Evolutionary conservation across 1,284 basidiomycete genomes (phyloP), one percentile per base, ranked within the genome.

Genomic region (Sanghuangporus weigelae): DNA sequence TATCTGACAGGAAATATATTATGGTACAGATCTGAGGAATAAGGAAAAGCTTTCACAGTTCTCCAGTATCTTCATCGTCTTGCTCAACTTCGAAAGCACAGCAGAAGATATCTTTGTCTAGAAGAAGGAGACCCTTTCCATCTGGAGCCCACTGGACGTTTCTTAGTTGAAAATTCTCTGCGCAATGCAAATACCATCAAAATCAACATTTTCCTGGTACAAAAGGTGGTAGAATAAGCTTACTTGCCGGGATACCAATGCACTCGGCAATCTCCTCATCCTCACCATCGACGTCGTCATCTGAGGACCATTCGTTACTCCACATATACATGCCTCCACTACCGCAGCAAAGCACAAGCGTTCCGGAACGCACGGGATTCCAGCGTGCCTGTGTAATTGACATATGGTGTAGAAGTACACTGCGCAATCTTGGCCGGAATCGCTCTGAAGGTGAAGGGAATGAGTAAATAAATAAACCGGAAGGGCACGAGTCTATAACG

Each of bases 41-140:
- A 31, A 31, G 26, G 3, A 31, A 31, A 31, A 31, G 26, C 26
- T 67, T 42, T 60, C 63, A 3, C 68, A 55, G 2, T 57, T 67
- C 4, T 65, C 40, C 31, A 19, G 23, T 7, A 19, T 59, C 31
- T 1, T 54, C 46, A 14, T 67, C 78, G 46, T 77, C 80, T 62
- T 85, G 85, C 68, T 84, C 80, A 4, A 91, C 90, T 70, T 92
- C 90, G 67, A 92, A 93, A 7, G 90, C 90, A 72, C 92, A 93
- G 70, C 91, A 93, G 70, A 93, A 94, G 50, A 81, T 81, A 51
- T 90, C 86, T 68, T 82, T 86, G 66, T 90, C 89, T 59, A 92
- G 62, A 57, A 94, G 70, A 7, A 89, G 74, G 60, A 93, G 73
- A 3, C 90, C 90, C 68, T 90, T 90, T 11, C 92, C 92, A 69